Base-by-base conservation (phyloP, 768 basidiomycete species). In the Galerina sulciceps region DNA sequence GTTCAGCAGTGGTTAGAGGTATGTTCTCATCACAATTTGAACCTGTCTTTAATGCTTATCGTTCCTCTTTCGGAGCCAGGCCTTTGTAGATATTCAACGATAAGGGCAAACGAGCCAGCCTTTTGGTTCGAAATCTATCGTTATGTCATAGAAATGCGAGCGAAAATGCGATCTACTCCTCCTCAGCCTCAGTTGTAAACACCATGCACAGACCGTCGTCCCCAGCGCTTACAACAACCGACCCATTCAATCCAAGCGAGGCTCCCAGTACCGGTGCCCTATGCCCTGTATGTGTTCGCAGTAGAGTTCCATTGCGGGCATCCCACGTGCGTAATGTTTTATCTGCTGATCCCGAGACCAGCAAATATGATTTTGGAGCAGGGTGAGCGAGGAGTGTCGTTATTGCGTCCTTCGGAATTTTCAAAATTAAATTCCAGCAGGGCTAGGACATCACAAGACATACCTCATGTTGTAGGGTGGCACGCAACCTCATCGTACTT, bases 281-380 rank as follows among this genome's bases (percentile, higher is more conserved):
- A 65, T 99, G 96, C 1, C 96, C 96, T 20, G 82, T 86, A 70
- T 98, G 92, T 49, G 88, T 88, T 31, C 85, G 85, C 23, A 96
- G 58, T 18, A 96, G 80, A 2, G 81, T 75, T 0, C 96, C 96
- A 2, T 89, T 91, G 44, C 95, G 87, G 11, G 87, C 88, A 71
- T 99, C 96, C 96, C 96, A 99, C 11, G 95, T 96, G 59, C 85
- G 87, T 53, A 98, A 78, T 1, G 87, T 90, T 57, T 81, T 86
- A 74, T 99, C 97, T 1, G 92, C 92, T 9, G 94, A 96, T 0
- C 84, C 91, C 10, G 94, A 91, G 15, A 96, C 85, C 23, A 99
- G 73, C 22, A 96, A 77, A 67, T 96, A 84, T 1, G 85, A 76
- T 65, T 89, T 87, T 3, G 94, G 90, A 22, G 85, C 67, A 0